These are phyloP conservation scores for Populus hybrid DNA, from an alignment of 441 rosid genomes.

Conservation along the genomic window DNA sequence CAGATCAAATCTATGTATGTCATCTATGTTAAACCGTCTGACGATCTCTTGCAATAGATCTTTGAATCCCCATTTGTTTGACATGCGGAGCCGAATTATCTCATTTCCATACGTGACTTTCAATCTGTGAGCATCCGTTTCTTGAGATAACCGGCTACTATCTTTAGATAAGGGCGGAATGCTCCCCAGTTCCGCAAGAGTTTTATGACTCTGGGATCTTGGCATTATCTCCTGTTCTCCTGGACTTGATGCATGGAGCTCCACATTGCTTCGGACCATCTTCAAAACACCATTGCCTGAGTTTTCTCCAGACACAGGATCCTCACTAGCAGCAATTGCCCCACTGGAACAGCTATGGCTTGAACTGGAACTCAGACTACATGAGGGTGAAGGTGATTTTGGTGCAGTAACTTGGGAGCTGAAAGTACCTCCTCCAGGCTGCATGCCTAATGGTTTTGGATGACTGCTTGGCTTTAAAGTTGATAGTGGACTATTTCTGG, in stretches of 20 bases:
- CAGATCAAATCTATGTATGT: constrained; percentile 47
- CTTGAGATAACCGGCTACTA: constrained; percentile 28
- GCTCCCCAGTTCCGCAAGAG: constrained; percentile 34
- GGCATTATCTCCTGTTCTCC: constrained; percentile 33
- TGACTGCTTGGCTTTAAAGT: constrained; percentile 29
- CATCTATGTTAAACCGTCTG: constrained; percentile 63
- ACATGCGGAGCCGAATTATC: constrained; percentile 66
- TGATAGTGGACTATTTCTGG: constrained; percentile 35
- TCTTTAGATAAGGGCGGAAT: constrained; percentile 23
- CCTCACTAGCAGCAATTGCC: constrained; percentile 27
- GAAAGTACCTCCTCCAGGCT: constrained; percentile 27
- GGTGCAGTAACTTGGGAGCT: constrained; percentile 26
- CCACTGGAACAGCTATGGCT: constrained; percentile 71
- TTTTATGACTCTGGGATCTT: constrained; percentile 46
- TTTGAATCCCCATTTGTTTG: constrained; percentile 38
- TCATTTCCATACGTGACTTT: constrained; percentile 64
- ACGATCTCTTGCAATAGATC: constrained; percentile 61
- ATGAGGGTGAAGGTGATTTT: constrained; percentile 65
- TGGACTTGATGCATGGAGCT: constrained; percentile 46
- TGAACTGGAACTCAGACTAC: constrained; percentile 70
- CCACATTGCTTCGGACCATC: constrained; percentile 46
- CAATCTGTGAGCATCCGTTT: constrained; percentile 49
- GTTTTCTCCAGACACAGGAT: constrained; percentile 28
- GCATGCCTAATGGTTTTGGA: constrained; percentile 24
- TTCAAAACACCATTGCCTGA: constrained; percentile 22